Evolutionary conservation across 768 basidiomycete genomes (phyloP), one percentile per base, ranked within the genome.

Genomic region (Plicaturopsis crispa): DNA sequence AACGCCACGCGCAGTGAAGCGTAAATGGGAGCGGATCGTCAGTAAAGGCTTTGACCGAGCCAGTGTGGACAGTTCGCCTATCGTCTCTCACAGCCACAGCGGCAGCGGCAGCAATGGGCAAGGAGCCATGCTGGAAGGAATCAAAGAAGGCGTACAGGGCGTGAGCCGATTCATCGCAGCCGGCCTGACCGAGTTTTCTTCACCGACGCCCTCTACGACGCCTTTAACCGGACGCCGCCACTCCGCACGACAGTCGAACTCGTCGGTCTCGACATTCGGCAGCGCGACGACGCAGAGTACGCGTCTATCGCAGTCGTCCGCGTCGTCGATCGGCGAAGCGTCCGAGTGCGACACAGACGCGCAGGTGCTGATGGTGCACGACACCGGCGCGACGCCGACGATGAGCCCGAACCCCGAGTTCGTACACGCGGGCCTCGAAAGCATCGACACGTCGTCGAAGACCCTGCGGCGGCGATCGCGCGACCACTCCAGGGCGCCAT

Each of bases 21-120:
- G 73, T 41, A 85, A 80, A 58, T 91, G 88, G 88, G 85, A 82
- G 55, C 73, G 76, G 22, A 85, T 90, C 41, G 75, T 89, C 31
- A 73, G 71, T 48, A 71, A 75, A 13, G 78, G 80, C 18, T 72
- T 80, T 46, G 70, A 70, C 13, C 49, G 60, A 39, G 47, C 53
- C 16, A 37, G 24, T 32, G 41, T 33, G 6, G 17, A 12, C 16
- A 32, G 20, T n/a, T n/a, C n/a, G n/a, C n/a, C n/a, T n/a, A n/a
- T n/a, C n/a, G n/a, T n/a, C 38, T 13, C 28, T 28, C 8, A 20
- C 33, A 17, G 32, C 33, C 11, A 19, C 33, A 34, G 17, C 22
- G 33, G 33, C 24, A 18, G 6, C 21, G 37, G 16, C 17, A 18
- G 7, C 37, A 19, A 14, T 19, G 37, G 6, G 18, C 55, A 51